Evolutionary conservation across 2,329 filamentous ascomycete genomes (phyloP).

Genomic region (Penicillium rolfsii): DNA sequence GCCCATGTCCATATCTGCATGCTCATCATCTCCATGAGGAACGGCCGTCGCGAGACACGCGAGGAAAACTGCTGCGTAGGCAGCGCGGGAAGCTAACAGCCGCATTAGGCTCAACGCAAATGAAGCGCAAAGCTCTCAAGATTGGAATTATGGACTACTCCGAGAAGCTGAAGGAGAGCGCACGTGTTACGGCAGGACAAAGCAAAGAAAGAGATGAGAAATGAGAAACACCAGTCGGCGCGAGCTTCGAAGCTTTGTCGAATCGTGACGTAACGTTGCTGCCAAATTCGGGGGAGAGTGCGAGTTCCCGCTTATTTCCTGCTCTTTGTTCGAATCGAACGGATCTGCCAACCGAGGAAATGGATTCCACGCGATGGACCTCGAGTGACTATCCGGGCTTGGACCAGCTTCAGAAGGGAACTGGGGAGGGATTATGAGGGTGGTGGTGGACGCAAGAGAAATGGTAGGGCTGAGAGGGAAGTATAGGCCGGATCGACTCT

Average conservation of each 20-base stretch:
- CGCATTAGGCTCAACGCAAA: conserved; percentile 28
- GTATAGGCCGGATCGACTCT: conserved; percentile 16
- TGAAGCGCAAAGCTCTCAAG: conserved; percentile 7
- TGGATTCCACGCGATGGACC: background rate
- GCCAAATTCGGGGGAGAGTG: conserved; percentile 7
- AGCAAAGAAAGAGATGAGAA: background rate
- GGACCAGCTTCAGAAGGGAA: background rate
- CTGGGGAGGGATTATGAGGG: conserved; percentile 2
- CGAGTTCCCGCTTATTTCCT: conserved; percentile 3
- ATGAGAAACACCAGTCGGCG: conserved; percentile 3
- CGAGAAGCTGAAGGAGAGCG: background rate
- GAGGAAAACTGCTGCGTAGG: conserved; percentile 35
- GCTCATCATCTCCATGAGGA: conserved; percentile 40
- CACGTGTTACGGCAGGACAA: conserved; percentile 12
- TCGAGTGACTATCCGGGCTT: background rate
- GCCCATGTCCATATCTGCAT: conserved; percentile 37
- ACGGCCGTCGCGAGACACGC: conserved; percentile 36
- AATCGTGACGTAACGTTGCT: conserved; percentile 32
- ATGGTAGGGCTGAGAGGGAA: conserved; percentile 28
- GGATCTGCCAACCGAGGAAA: conserved; percentile 8
- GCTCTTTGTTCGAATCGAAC: background rate
- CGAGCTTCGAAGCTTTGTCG: conserved; percentile 24
- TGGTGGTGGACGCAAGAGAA: background rate
- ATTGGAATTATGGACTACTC: conserved; percentile 1
- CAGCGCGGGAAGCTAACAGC: conserved; percentile 29